Base-by-base conservation (phyloP, 352 stramenopile genomes). In the Globisporangium perplexum region DNA sequence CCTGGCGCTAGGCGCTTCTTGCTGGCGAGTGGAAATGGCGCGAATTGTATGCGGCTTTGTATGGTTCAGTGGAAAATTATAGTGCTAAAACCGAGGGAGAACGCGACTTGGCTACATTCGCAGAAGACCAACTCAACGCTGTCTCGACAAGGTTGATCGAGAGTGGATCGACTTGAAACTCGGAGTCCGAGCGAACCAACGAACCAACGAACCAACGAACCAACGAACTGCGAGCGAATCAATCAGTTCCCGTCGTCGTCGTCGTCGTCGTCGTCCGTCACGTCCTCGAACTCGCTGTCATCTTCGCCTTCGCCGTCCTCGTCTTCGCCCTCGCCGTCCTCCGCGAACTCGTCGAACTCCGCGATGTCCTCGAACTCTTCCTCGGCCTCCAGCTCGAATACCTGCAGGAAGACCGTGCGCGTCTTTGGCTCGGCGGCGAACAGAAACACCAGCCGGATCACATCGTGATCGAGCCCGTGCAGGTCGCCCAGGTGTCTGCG, bases 341-440 rank as follows among this genome's bases (percentile, higher is more conserved):
- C 38, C 17, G 1, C 38, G 4, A 45, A 45, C 0, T 45, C 39
- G 18, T 45, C 41, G 23, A 46, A 46, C 2, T 46, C 41, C 7
- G 26, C 20, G 10, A 46, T 14, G 41, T 46, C 41, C 41, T 46
- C 41, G 22, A 46, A 46, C 20, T 46, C 41, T n/a, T 46, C n/a
- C 41, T 46, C 41, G n/a, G 20, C 41, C n/a, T 46, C 41, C n/a
- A 46, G 41, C 41, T 46, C 41, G 23, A 46, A 46, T 20, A 46
- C 41, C 12, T 46, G 41, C 0, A 46, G n/a, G 15, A n/a, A 46
- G 10, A 71, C 42, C 31, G 60, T 23, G 58, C 67, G 23, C 64
- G 70, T 57, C 38, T 38, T 35, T 68, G 68, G 38, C 30, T 71
- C 20, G 52, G 71, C 23, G 58, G 68, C 45, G 20, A 41, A 68